Base-by-base conservation (phyloP, 1,284 basidiomycete species). In the Trametes hirsuta region DNA sequence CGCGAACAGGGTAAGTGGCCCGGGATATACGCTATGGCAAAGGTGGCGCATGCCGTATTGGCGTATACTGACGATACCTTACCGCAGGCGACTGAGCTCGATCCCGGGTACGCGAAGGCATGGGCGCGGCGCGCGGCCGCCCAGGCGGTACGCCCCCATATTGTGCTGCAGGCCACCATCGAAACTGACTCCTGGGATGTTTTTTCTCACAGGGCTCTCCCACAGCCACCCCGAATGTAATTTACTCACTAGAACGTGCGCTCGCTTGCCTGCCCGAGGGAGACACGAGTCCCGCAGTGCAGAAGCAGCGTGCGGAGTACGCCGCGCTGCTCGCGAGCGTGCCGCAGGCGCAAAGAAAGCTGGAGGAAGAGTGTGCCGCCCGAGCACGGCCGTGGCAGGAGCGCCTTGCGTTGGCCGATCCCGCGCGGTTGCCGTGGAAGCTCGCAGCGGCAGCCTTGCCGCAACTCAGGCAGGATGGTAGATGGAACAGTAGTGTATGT, bases 61-160 rank as follows among this genome's bases (percentile, higher is more conserved):
- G 18, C 18, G 18, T 18, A 18, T 18, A 18, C 18, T 18, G 18
- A 18, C 18, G 18, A 36, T 14, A 1, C 34, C 25, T 18, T 35
- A n/a, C 11, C 39, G 21, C 45, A 65, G 64, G 64, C 64, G 1
- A 61, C 53, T 3, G 21, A 71, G 30, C 53, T 77, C 2, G 74
- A 78, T 55, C 71, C 74, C 1, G 57, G 45, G 2, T 79, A 78
- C 60, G 64, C 72, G 1, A 79, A 77, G 62, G 77, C 65, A 9
- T 76, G 71, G 71, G 72, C 67, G 1, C 69, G 78, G 42, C 62
- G 74, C 2, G 77, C 73, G 0, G 55, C 66, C 4, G 73, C 74
- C 2, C 44, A 68, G 10, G 69, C 72, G 53, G 77, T 77, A 48
- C 58, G 66, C 18, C 18, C 18, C 18, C 18, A 18, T 41, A 15